Evolutionary conservation across 768 basidiomycete genomes (phyloP), one percentile per base, ranked within the genome.

Genomic region (Collybia mongolica): DNA sequence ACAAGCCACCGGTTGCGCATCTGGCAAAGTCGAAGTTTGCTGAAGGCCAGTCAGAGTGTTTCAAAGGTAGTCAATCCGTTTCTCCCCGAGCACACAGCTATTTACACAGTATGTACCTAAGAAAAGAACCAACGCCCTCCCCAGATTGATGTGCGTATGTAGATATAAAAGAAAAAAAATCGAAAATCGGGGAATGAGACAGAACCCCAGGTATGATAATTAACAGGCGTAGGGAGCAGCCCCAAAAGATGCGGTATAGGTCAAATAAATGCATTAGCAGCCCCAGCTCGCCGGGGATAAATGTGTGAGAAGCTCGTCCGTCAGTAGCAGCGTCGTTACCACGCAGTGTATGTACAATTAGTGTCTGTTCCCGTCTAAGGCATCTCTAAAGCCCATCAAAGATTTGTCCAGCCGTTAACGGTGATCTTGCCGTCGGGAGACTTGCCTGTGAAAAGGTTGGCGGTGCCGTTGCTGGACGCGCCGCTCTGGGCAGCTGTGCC

Each of bases 401-500:
- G 49, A 46, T 45, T 58, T 12, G 55, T 60, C 75, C 80, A 74
- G 12, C 83, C 84, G 41, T 72, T 63, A 45, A 82, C 76, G 50
- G 65, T 71, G 48, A 77, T 64, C 26, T 61, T 54, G 22, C 76
- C 76, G 54, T 76, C 73, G 9, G 70, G 48, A 32, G 71, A 66
- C 24, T 60, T 58, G 49, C 81, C 82, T 11, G 68, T 73, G 59
- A 61, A 65, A 32, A 63, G 53, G 62, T 76, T 75, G 41, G 75
- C 32, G 14, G 32, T 32, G 14, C 32, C 32, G 32, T 14, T 32
- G 11, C 53, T 51, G 36, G 61, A 44, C 28, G 61, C 45, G 39
- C 66, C 44, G 18, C 53, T 50, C 3, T 63, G 46, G 5, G 60
- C 54, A 39, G 64, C 52, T 6, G 57, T 45, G 24, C 64, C 51